Base-by-base conservation (phyloP, 495 filamentous ascomycete genomes). In the Podospora sp. region DNA sequence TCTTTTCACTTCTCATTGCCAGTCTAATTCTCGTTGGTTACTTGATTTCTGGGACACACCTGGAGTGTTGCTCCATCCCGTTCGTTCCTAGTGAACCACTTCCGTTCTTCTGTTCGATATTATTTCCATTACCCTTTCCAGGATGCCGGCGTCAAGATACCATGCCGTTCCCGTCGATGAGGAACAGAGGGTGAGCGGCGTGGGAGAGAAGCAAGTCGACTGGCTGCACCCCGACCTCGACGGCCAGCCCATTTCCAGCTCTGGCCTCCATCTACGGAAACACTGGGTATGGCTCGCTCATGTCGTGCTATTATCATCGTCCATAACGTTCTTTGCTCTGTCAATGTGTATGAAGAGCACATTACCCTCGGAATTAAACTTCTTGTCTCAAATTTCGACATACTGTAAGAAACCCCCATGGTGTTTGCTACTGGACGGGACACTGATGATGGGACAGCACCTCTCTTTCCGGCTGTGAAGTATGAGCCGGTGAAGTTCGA, bases 211-310 rank as follows among this genome's bases (percentile, higher is more conserved):
- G 66, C 68, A 65, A 57, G 58, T 40, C 4, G 53, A 36, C 55
- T 72, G 70, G 51, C 64, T 65, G n/a, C 63, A 65, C 20, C 63
- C 63, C 12, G 57, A 63, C 20, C 55, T 65, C 26, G 63, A 66
- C 9, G 22, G 35, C 40, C 50, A 60, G 33, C 18, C 61, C 27
- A 55, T 57, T 33, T 27, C 53, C 1, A 69, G 12, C 20, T 36
- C 67, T 59, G 14, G 33, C 2, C 36, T 26, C 16, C 22, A 60
- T 5, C 33, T 69, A 8, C 53, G 55, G 26, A 63, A 33, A 11
- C 69, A 73, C 66, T 82, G 81, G 80, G 66, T 76, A 61, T 85
- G 82, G 81, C 63, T 83, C 20, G 72, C 69, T 11, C 82, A 84
- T 60, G 78, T 76, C 55, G 64, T 80, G 35, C 72, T 85, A 11